Base-by-base conservation (phyloP, 495 filamentous ascomycete genomes). In the Bathelium albidoporum region DNA sequence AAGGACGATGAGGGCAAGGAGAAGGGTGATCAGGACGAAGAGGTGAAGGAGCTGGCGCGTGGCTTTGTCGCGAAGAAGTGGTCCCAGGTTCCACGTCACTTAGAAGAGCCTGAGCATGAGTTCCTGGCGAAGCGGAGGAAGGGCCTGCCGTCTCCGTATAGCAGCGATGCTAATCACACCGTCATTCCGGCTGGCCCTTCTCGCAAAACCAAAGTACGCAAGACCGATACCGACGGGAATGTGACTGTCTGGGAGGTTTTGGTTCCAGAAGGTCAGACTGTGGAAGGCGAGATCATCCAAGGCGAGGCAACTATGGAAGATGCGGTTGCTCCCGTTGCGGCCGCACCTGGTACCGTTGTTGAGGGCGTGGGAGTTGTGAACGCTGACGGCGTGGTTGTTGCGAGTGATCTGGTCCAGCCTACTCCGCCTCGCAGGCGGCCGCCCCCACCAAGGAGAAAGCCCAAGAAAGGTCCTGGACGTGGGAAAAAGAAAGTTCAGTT, bases 91-190 rank as follows among this genome's bases (percentile, higher is more conserved):
- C 84, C 93, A 0, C 85, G 88, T 44, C 87, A 89, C 72, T 72
- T 87, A 32, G 93, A 97, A 70, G 82, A 82, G 9, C 79, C 87
- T 0, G 86, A 89, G 49, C 75, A 85, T 2, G 90, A 95, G 49
- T 94, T 90, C 67, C 77, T 98, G 24, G 94, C 91, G 0, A 95
- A 96, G 74, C 80, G 91, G 58, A 83, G 91, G 65, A 90, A 89
- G 69, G 89, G 89, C n/a, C 73, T 89, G 22, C 78, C 79, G 11
- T 81, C 79, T 24, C 69, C 82, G 10, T 83, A 85, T 66, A 78
- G 77, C 36, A 66, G n/a, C 65, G 66, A 63, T 24, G 62, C 68
- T 20, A 58, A 77, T 16, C 68, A 81, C 41, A 77, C 78, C 18
- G 70, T 79, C 55, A 72, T 75, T 7, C 80, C 81, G 14, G 77